A percentile compares a stretch with the other conserved stretches of the same genome.
These are phyloP conservation scores for Plasmodium billcollinsi DNA, from an alignment of 169 alveolate species.

Conservation along the genomic window DNA sequence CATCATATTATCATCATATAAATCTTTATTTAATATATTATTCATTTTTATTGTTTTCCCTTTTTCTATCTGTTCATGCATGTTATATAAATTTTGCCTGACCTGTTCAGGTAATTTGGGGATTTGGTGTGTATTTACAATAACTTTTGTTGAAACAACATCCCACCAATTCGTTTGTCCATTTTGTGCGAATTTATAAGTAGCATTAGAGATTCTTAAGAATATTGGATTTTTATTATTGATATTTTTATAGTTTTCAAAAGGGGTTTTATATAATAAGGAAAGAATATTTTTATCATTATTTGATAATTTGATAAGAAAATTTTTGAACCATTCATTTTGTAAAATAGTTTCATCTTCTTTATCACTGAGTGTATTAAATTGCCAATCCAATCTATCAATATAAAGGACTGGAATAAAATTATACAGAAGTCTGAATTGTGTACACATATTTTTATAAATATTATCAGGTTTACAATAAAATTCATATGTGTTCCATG, in stretches of 20 bases:
- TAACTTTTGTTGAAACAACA: constrained; percentile 20
- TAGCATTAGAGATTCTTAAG: constrained; percentile 20
- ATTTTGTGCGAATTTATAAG: constrained; percentile 9
- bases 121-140: background rate
- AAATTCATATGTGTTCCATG: constrained; percentile 37
- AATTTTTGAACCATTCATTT: constrained; percentile 31
- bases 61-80: background rate
- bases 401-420: constrained; percentile 54
- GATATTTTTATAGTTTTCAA: background rate
- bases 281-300: constrained; percentile 33
- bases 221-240: background rate
- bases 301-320: constrained; percentile 5
- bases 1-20: too few relatives aligned
- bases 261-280: constrained; percentile 39
- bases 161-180: constrained; percentile 32
- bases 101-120: background rate
- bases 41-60: background rate
- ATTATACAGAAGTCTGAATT: constrained; percentile 15
- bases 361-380: constrained; percentile 5
- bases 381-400: constrained; percentile 74
- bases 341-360: constrained; percentile 23
- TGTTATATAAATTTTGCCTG: background rate
- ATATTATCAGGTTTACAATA: constrained; percentile 62
- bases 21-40: too few relatives aligned
- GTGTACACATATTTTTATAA: constrained; percentile 19